Evolutionary conservation across 345 rosid genomes (phyloP).

Genomic region (Corchorus capsularis): DNA sequence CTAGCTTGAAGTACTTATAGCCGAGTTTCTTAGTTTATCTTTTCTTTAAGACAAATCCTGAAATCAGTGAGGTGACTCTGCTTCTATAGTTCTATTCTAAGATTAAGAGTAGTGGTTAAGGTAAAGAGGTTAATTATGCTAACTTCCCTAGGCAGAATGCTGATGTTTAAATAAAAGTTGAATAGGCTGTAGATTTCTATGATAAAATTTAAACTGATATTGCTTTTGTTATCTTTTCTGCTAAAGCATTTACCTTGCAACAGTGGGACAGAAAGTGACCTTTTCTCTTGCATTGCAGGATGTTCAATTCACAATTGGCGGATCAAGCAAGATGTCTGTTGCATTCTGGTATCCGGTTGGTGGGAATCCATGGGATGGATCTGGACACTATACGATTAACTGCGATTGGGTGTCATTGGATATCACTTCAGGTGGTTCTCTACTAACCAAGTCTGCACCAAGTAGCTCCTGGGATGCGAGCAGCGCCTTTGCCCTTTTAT

Average conservation of each 20-base stretch:
- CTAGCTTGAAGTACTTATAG: neutral
- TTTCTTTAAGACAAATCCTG: no score
- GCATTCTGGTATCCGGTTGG: conserved; percentile 95
- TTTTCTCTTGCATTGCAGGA: conserved; percentile 56
- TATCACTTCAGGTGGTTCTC: conserved; percentile 46
- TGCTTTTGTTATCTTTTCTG: neutral
- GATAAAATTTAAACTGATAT: neutral
- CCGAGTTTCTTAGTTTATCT: neutral
- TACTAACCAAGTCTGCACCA: conserved; percentile 31
- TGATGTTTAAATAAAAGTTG: neutral
- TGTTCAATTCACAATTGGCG: conserved; percentile 77
- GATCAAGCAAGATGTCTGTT: conserved; percentile 69
- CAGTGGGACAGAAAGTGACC: neutral
- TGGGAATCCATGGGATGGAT: conserved; percentile 79
- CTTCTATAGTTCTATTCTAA: neutral
- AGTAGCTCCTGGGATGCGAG: conserved; percentile 51
- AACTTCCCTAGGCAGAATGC: neutral
- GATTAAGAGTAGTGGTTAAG: neutral
- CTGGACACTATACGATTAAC: conserved; percentile 80
- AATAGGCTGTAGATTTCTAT: neutral
- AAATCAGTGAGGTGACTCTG: neutral
- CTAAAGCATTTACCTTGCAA: conserved; percentile 31
- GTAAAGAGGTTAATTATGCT: conserved; percentile 1
- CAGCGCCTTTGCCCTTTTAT: conserved; percentile 60
- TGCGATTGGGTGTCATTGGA: conserved; percentile 86